phyloP scores from a whole-genome alignment of 352 stramenopile genomes.

The Globisporangium polare region DNA sequence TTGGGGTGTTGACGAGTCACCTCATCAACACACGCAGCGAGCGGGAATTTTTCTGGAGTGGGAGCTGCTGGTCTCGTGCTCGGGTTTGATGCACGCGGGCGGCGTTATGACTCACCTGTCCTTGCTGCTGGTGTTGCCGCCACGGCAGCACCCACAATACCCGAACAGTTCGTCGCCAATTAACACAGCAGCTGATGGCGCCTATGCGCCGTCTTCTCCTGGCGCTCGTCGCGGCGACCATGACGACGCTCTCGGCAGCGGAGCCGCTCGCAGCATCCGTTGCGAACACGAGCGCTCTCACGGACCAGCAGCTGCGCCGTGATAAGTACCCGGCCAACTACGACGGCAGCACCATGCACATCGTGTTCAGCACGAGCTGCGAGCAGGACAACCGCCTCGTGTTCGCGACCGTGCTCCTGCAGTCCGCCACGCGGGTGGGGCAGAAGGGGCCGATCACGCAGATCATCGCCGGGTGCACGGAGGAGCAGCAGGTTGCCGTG shows the following conservation, averaged over 20 bases:
- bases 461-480: slow-evolving; percentile 23
- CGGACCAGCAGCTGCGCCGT: background rate
- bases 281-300: background rate
- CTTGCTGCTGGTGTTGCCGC: background rate
- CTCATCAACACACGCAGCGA: too few relatives aligned
- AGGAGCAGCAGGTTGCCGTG: slow-evolving; percentile 12
- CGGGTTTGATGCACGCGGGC: background rate
- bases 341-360: slow-evolving; percentile 21
- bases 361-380: slow-evolving; percentile 30
- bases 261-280: background rate
- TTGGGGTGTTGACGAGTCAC: too few relatives aligned
- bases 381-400: slow-evolving; percentile 18
- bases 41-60: too few relatives aligned
- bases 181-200: background rate
- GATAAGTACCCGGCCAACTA: slow-evolving; percentile 12
- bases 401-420: slow-evolving; percentile 19
- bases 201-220: background rate
- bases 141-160: background rate
- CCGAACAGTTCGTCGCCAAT: background rate
- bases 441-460: slow-evolving; percentile 31
- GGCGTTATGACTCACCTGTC: background rate
- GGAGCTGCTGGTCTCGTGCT: too few relatives aligned
- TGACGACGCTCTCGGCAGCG: background rate
- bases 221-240: background rate
- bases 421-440: slow-evolving; percentile 17